Evolutionary conservation across 768 basidiomycete genomes (phyloP).

Genomic region (Termitomyces sp.): DNA sequence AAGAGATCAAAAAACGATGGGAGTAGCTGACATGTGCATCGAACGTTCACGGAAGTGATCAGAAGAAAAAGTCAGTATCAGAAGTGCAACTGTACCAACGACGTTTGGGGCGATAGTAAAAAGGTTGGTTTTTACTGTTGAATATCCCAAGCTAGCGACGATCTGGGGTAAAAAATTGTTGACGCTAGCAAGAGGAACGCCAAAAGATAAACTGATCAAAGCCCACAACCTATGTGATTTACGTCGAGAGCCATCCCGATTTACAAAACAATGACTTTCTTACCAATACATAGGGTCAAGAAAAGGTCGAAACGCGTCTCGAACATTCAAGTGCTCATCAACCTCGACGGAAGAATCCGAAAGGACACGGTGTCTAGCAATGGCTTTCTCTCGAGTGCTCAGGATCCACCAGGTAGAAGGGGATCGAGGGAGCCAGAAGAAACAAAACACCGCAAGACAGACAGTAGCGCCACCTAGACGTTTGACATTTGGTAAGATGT

Average conservation of each 20-base stretch:
- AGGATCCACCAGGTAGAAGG: conserved; percentile 37
- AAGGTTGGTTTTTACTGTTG: conserved; percentile 46
- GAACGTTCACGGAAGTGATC: conserved; percentile 48
- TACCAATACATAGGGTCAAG: conserved; percentile 40
- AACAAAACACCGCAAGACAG: conserved; percentile 39
- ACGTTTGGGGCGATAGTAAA: conserved; percentile 50
- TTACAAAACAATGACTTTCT: neutral
- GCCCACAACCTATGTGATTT: conserved; percentile 34
- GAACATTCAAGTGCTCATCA: conserved; percentile 35
- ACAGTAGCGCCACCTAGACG: conserved; percentile 33
- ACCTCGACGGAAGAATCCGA: conserved; percentile 39
- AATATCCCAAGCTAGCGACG: conserved; percentile 39
- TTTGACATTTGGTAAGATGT: neutral
- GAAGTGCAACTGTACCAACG: conserved; percentile 39
- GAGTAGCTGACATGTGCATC: conserved; percentile 35
- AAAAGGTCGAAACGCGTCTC: conserved; percentile 41
- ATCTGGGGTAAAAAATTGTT: conserved; percentile 51
- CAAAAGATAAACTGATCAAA: conserved; percentile 38
- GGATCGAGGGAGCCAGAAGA: conserved; percentile 40
- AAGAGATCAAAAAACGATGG: neutral
- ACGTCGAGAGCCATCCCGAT: neutral
- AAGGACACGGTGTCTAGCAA: conserved; percentile 38
- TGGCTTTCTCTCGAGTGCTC: conserved; percentile 31
- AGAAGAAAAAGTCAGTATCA: conserved; percentile 44
- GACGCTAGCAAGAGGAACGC: conserved; percentile 46